Evolutionary conservation across 2,329 filamentous ascomycete genomes (phyloP).

Genomic region (Hypoxylon sp.): DNA sequence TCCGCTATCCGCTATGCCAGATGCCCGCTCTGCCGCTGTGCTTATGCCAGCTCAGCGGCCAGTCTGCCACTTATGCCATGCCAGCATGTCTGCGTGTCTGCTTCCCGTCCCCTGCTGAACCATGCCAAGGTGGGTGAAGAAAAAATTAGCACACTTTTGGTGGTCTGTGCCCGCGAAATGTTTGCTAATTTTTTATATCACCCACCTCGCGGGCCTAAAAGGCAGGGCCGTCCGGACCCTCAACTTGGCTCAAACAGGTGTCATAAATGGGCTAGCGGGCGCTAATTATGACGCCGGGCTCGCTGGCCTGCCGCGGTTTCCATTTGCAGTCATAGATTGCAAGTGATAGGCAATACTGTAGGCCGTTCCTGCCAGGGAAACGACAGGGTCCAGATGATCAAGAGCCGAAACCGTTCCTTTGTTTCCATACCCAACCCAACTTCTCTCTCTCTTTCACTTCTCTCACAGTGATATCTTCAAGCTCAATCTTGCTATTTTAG

Average conservation of each 20-base stretch:
- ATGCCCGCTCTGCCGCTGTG: no score
- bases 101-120: no score
- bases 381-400: slow-evolving; percentile 31
- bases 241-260: slow-evolving; percentile 22
- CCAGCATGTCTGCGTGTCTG: no score
- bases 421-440: neutral
- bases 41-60: no score
- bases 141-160: no score
- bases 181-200: no score
- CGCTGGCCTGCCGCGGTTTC: slow-evolving; percentile 12
- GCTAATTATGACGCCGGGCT: slow-evolving; percentile 37
- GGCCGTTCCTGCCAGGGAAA: no score
- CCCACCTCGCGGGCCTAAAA: slow-evolving; percentile 22
- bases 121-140: no score
- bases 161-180: no score
- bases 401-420: slow-evolving; percentile 6
- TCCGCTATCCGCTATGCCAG: no score
- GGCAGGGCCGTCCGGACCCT: no score
- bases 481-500: slow-evolving; percentile 2
- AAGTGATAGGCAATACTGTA: slow-evolving; percentile 11
- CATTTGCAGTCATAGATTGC: slow-evolving; percentile 19
- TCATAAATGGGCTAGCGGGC: slow-evolving; percentile 17
- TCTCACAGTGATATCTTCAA: slow-evolving; percentile 24
- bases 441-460: slow-evolving; percentile 17
- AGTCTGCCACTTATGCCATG: no score